Conservation (phyloP, 2,329 filamentous ascomycete genomes). For the Botrytis porri region DNA sequence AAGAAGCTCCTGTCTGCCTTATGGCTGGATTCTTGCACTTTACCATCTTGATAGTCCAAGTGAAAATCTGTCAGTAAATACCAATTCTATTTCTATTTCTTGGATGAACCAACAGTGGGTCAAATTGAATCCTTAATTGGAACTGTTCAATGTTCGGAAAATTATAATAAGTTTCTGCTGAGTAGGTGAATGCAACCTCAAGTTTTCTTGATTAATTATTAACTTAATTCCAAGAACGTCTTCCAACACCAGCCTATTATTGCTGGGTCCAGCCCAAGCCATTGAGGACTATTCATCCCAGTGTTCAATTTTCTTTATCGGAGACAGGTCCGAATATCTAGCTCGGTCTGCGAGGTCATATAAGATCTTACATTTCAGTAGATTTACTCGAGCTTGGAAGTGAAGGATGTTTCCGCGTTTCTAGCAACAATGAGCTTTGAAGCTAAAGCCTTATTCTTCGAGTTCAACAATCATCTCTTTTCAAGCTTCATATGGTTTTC, state of each 20-base stretch:
- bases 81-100: not conserved
- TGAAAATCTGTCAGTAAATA: not conserved
- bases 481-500: not conserved
- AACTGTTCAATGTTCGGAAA: not conserved
- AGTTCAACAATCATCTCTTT: not conserved
- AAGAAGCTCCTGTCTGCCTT: not conserved
- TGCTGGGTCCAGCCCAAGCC: not conserved
- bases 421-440: not conserved
- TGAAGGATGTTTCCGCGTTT: not conserved
- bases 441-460: not conserved
- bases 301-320: not conserved
- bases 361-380: not conserved
- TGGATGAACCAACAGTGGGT: not conserved
- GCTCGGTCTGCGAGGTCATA: not conserved
- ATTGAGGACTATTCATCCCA: not conserved
- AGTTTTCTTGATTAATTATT: not conserved
- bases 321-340: not conserved
- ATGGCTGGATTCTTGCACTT: not conserved
- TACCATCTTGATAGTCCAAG: not conserved
- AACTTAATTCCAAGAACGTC: not conserved
- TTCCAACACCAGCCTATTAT: not conserved
- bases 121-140: not conserved
- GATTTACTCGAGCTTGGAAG: not conserved
- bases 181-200: not conserved
- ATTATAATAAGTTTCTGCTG: not conserved